Evolutionary conservation across 345 rosid genomes (phyloP), one percentile per base, ranked within the genome.

Genomic region (Eucalyptus erythrocorys): DNA sequence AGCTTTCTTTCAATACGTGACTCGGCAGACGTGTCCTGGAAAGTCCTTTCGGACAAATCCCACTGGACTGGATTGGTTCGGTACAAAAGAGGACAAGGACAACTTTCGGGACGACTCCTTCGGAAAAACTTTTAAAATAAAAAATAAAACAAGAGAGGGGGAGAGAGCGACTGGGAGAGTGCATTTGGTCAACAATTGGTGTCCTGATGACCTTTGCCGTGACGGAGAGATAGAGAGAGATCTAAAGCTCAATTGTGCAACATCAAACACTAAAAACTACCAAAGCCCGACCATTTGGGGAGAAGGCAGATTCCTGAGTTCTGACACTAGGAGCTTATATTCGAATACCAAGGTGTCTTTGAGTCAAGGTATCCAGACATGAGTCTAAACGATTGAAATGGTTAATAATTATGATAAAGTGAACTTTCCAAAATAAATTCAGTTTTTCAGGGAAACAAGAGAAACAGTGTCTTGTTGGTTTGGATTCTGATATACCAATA

Each of bases 391-490:
- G 1, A 55, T 55, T 55, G 30, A 0, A 55, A 55, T 22, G 61
- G 6, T 24, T 55, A 24, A 55, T 24, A 24, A 55, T 24, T 55
- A 22, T 55, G 13, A 4, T 9, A 24, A 55, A 55, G 5, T 55
- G 13, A 22, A 59, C 30, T 12, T 59, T 59, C 32, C 13, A 12
- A 26, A 27, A 26, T 59, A 27, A 59, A 26, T 59, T 59, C n/a
- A 59, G 4, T 12, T 26, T 51, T 24, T 4, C 3, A 0, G 6
- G 27, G 0, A 24, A 55, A 55, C 61, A 55, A 0, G 30, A 55
- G 61, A 55, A 55, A 55, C 27, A 22, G 27, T 55, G 27, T 55
- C 0, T 55, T 55, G 6, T 8, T 24, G 27, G 27, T 22, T 22
- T 59, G 30, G 30, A 12, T 26, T 26, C 0, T 26, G 32, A 5